Evolutionary conservation across 1,284 basidiomycete species (phyloP), one percentile per base, ranked within the genome.

Genomic region (Melanopsichium pennsylvanicum): DNA sequence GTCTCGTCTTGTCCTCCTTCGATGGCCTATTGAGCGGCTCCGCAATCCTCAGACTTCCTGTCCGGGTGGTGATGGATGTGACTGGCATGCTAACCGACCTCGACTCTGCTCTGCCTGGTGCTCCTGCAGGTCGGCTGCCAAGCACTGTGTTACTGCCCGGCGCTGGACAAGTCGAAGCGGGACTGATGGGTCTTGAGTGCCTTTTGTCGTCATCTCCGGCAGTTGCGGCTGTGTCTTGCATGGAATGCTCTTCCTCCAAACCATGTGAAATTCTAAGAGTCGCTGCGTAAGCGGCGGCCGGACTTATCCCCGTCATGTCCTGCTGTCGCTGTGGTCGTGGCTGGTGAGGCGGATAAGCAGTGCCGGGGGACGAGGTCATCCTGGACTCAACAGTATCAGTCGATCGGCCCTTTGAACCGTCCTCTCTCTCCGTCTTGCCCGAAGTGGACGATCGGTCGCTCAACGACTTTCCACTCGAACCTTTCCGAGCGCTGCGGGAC

Each of bases 21-120:
- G 47, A 49, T 3, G 49, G 49, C 12, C 27, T 26, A 2, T 27
- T 39, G 3, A 36, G 37, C 13, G 60, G 60, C 32, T 69, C 60
- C 15, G 51, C 55, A 38, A 69, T 63, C 9, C 55, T 32, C 2
- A 63, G 59, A 19, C 25, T 63, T 15, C 32, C 34, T 27, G 45
- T 21, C 3, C 15, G 11, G 18, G 36, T 23, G 9, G 46, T 48
- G n/a, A n/a, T n/a, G n/a, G n/a, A n/a, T n/a, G n/a, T n/a, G 8
- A 46, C 44, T 25, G 58, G 58, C 54, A 57, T 61, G 33, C 52
- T 58, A 41, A 60, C 63, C 13, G 57, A 60, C 13, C 57, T 15
- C 7, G 58, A n/a, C 15, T 52, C 62, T 2, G 31, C 32, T 5
- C 31, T 34, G 2, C 32, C 31, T 33, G 13, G 38, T 12, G 37